Base-by-base conservation (phyloP, 1,139 yeast species). In the Hemisphaericaspora xylofermentans region DNA sequence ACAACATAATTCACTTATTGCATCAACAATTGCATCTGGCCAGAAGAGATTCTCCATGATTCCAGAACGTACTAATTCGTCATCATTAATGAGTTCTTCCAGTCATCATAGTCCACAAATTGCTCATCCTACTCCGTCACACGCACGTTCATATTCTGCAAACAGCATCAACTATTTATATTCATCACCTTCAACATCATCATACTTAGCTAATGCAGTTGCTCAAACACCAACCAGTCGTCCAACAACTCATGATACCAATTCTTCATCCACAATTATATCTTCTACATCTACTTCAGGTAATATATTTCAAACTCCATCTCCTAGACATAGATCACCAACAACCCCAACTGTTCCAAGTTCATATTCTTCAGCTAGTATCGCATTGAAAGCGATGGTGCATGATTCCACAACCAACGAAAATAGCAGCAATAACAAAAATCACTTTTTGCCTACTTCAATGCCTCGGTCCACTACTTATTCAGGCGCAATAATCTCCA, bases 361-460 rank as follows among this genome's bases (percentile, higher is more conserved):
- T 36, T 42, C 61, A 16, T 63, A 63, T 46, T 64, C 78, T 3
- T 68, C 85, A 7, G 88, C 88, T 8, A 78, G 85, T 35, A 57
- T 71, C 45, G 88, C 84, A 10, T 65, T 83, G 47, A 85, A 82
- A 54, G 88, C 88, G 0, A 83, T 82, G 38, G 87, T 80, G 13
- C 57, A n/a, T n/a, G n/a, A n/a, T n/a, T n/a, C n/a, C n/a, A n/a
- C n/a, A n/a, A n/a, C n/a, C n/a, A n/a, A 59, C 39, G 76, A 74
- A 4, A 4, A 9, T 38, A 57, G 60, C 22, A 57, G 64, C 41
- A 60, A 56, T 19, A 12, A 31, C 44, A 16, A 43, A 38, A 54
- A 51, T 37, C 46, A 21, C 14, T 31, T 26, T 21, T 35, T 55
- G 43, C 52, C 59, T n/a, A 44, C 50, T 24, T 46, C 49, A 16